phyloP scores from a whole-genome alignment of 2,329 filamentous ascomycete genomes.

The Botrytis deweyae region DNA sequence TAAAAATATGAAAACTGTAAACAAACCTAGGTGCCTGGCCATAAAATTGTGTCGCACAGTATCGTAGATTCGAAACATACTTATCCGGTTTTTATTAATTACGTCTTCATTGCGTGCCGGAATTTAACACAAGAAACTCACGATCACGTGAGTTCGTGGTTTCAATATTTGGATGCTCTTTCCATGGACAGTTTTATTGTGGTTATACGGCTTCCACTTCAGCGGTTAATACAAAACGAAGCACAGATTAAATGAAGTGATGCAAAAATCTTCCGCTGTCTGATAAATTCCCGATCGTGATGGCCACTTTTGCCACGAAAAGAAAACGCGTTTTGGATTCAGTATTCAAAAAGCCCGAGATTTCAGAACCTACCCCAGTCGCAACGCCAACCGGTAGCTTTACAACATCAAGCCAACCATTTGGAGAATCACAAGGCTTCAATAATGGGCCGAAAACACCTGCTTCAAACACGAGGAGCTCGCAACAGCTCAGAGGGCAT shows the following conservation, averaged over 20 bases:
- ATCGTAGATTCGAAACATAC: background rate
- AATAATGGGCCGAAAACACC: slow-evolving; percentile 1
- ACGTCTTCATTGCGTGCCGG: background rate
- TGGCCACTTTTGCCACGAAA: slow-evolving; percentile 23
- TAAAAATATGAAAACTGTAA: background rate
- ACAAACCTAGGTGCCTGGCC: background rate
- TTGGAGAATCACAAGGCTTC: slow-evolving; percentile 27
- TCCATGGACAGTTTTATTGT: background rate
- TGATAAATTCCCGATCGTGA: background rate
- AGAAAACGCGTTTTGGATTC: slow-evolving; percentile 39
- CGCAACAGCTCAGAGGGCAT: background rate
- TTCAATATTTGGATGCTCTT: slow-evolving; percentile 5
- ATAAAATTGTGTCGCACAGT: background rate
- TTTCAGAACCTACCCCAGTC: slow-evolving; percentile 37
- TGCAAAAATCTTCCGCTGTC: background rate
- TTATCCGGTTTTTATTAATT: background rate
- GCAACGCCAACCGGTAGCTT: slow-evolving; percentile 33
- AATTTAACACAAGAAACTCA: background rate
- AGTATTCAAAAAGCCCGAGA: slow-evolving; percentile 34
- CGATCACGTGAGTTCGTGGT: background rate
- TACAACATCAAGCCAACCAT: slow-evolving; percentile 32
- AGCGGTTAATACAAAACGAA: background rate
- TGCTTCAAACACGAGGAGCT: slow-evolving; percentile 9
- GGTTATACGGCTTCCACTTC: background rate
- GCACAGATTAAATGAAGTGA: background rate